A percentile compares a stretch with the other conserved stretches of the same genome.
Conservation (phyloP, 345 rosid species). For the Heritiera fomes region DNA sequence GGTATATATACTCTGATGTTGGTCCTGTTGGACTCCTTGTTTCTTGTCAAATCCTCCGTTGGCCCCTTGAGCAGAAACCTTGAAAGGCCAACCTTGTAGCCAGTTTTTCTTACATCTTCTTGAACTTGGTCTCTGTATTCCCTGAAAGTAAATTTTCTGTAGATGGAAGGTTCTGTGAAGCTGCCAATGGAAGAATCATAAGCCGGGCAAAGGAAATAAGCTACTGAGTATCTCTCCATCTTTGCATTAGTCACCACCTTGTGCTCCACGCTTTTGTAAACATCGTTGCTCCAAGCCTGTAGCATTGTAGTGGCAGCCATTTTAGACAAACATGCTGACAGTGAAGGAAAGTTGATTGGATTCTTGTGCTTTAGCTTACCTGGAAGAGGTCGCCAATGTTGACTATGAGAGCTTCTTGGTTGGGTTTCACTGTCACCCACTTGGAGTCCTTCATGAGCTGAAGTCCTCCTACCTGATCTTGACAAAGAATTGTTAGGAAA, state of each 20-base stretch:
- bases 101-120: conserved; percentile 56
- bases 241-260: conserved; percentile 49
- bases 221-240: conserved; percentile 56
- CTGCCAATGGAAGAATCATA: conserved; percentile 54
- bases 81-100: conserved; percentile 64
- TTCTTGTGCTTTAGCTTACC: conserved; percentile 31
- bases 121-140: conserved; percentile 61
- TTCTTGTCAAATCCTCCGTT: neutral
- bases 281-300: conserved; percentile 77
- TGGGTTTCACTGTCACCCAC: conserved; percentile 72
- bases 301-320: neutral
- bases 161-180: conserved; percentile 46
- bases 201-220: conserved; percentile 71
- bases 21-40: neutral
- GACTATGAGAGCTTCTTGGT: conserved; percentile 63
- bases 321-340: neutral
- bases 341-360: neutral
- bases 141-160: conserved; percentile 60
- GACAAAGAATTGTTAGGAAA: conserved; percentile 62
- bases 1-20: neutral
- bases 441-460: conserved; percentile 65
- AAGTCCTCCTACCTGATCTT: conserved; percentile 75
- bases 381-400: conserved; percentile 76
- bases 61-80: conserved; percentile 38
- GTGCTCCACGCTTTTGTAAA: conserved; percentile 67